A percentile compares a stretch with the other conserved stretches of the same genome.
Evolutionary conservation across 371 early-diverging fungal species (phyloP).

Genomic region (Mortierella sp.): DNA sequence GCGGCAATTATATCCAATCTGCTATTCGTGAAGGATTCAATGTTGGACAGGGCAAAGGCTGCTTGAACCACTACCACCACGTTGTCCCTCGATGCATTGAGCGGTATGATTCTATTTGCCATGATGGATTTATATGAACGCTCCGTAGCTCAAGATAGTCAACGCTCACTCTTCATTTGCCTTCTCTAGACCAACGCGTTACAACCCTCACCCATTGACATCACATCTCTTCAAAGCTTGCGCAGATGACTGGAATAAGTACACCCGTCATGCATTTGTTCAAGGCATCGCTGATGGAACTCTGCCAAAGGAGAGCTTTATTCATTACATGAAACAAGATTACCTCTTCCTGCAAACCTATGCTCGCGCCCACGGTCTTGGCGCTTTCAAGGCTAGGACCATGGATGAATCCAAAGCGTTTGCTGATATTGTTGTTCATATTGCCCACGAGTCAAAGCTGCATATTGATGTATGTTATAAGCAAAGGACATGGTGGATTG

Average conservation of each 20-base stretch:
- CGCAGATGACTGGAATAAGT: slow-evolving; percentile 73
- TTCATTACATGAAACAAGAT: slow-evolving; percentile 86
- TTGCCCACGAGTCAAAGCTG: slow-evolving; percentile 75
- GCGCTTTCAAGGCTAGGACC: slow-evolving; percentile 77
- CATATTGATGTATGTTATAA: slow-evolving; percentile 69
- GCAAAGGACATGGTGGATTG: neutral
- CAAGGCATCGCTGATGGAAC: slow-evolving; percentile 81
- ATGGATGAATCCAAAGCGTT: slow-evolving; percentile 56
- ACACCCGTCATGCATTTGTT: slow-evolving; percentile 83
- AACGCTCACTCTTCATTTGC: slow-evolving; percentile 6
- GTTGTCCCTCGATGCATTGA: slow-evolving; percentile 63
- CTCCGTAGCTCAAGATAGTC: neutral
- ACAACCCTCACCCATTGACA: slow-evolving; percentile 61
- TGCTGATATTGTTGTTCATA: slow-evolving; percentile 73
- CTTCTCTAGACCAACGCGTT: slow-evolving; percentile 49
- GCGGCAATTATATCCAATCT: slow-evolving; percentile 66
- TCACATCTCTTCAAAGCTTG: slow-evolving; percentile 66
- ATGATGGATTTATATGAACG: slow-evolving; percentile 13
- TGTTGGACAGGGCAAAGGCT: slow-evolving; percentile 80
- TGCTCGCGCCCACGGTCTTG: slow-evolving; percentile 82
- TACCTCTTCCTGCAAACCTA: slow-evolving; percentile 85
- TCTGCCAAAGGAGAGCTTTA: slow-evolving; percentile 75
- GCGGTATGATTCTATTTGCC: slow-evolving; percentile 52
- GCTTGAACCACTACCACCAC: slow-evolving; percentile 80
- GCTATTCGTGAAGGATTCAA: slow-evolving; percentile 68